A percentile compares a stretch with the other conserved stretches of the same genome.
Evolutionary conservation across 2,329 filamentous ascomycete genomes (phyloP).

Genomic region (Pseudocercospora cruenta): DNA sequence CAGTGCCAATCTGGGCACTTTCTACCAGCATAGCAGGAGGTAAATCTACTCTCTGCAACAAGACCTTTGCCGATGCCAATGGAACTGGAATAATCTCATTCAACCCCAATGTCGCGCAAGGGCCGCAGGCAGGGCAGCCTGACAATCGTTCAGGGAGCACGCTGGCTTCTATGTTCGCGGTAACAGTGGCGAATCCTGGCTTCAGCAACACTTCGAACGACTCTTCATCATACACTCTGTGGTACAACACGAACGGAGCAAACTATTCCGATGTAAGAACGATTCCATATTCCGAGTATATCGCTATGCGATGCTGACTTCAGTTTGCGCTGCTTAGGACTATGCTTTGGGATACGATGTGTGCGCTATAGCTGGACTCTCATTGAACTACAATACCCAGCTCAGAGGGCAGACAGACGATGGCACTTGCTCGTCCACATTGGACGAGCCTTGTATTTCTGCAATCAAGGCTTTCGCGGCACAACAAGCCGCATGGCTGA

Average conservation of each 20-base stretch:
- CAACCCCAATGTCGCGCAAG: slow-evolving; percentile 19
- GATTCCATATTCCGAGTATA: background rate
- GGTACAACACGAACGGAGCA: slow-evolving; percentile 22
- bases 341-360: slow-evolving; percentile 20
- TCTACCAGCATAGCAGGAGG: background rate
- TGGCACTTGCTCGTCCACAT: slow-evolving; percentile 16
- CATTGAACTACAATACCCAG: slow-evolving; percentile 20
- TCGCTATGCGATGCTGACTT: background rate
- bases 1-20: slow-evolving; percentile 11
- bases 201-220: slow-evolving; percentile 3
- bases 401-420: slow-evolving; percentile 17
- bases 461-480: slow-evolving; percentile 5
- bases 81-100: slow-evolving; percentile 15
- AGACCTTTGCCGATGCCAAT: slow-evolving; percentile 20
- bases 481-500: slow-evolving; percentile 18
- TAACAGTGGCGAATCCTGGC: slow-evolving; percentile 4
- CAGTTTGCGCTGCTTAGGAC: background rate
- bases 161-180: background rate
- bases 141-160: slow-evolving; percentile 13
- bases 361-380: slow-evolving; percentile 14
- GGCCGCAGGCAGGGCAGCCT: slow-evolving; percentile 12
- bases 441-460: slow-evolving; percentile 13
- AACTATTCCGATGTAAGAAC: slow-evolving; percentile 13
- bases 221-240: slow-evolving; percentile 13
- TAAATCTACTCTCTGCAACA: slow-evolving; percentile 16